Conservation (phyloP, 345 rosid species). For the Orychophragmus violaceus region DNA sequence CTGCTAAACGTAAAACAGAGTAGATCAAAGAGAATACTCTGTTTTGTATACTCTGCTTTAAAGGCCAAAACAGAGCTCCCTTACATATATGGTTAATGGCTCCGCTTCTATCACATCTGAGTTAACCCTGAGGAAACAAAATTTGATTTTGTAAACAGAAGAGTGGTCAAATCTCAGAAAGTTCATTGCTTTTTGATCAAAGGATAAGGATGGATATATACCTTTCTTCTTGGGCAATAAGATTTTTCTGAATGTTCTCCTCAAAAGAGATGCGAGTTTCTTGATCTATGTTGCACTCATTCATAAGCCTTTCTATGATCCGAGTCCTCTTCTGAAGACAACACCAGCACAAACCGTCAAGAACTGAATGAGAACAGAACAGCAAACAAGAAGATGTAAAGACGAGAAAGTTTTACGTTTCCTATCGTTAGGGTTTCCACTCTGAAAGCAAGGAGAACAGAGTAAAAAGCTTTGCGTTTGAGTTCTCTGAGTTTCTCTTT, state of each 20-base stretch:
- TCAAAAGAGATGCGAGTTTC: neutral
- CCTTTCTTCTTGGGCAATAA: neutral
- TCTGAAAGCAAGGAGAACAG: constrained; percentile 3
- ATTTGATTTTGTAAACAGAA: neutral
- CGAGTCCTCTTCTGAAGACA: neutral
- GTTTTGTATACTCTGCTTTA: neutral
- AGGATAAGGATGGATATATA: too few relatives aligned
- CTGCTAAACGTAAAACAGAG: neutral
- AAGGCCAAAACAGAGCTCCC: neutral
- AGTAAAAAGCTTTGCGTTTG: constrained; percentile 1
- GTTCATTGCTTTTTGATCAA: neutral
- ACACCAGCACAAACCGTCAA: neutral
- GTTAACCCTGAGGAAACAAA: neutral
- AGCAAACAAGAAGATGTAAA: neutral
- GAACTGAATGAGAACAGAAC: neutral
- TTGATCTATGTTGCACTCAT: neutral
- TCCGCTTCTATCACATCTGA: neutral
- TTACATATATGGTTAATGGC: neutral
- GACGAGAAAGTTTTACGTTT: neutral
- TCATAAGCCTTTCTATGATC: constrained; percentile 3
- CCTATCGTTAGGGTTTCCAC: neutral
- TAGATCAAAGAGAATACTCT: neutral
- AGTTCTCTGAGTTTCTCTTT: neutral
- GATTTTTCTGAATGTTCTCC: neutral
- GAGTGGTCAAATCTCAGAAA: neutral